Evolutionary conservation across 441 rosid species (phyloP).

Genomic region (Hypseocharis bilobata): DNA sequence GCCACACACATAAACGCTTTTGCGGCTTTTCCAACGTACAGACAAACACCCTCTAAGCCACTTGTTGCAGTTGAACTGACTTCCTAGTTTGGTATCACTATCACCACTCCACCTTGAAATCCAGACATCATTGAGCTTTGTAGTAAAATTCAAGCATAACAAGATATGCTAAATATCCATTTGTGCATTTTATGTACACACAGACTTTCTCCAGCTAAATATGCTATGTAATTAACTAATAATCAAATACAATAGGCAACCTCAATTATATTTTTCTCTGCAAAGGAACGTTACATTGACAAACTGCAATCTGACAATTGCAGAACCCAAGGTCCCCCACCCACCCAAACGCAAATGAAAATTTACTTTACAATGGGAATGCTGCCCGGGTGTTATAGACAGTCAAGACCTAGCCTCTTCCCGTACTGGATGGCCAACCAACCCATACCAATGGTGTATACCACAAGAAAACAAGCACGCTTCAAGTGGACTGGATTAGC

Average conservation of each 20-base stretch:
- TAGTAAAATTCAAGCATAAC: too few relatives aligned
- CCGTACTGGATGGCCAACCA: constrained; percentile 51
- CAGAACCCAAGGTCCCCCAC: background rate
- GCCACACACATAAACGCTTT: too few relatives aligned
- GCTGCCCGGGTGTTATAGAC: background rate
- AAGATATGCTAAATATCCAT: too few relatives aligned
- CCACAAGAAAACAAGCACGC: constrained; percentile 50
- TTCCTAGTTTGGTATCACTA: too few relatives aligned
- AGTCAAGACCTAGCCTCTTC: constrained; percentile 19
- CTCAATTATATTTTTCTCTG: too few relatives aligned
- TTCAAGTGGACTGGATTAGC: constrained; percentile 23
- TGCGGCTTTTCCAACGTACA: too few relatives aligned
- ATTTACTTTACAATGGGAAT: background rate
- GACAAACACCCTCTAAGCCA: too few relatives aligned
- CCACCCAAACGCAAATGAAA: background rate
- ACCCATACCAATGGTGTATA: constrained; percentile 44
- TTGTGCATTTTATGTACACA: background rate
- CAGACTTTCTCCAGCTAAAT: background rate
- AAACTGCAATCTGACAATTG: background rate
- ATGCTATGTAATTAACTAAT: background rate
- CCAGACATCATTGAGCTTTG: too few relatives aligned
- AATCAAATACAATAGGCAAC: too few relatives aligned
- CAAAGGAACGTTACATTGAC: too few relatives aligned
- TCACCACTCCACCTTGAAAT: too few relatives aligned
- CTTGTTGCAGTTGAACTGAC: too few relatives aligned